Evolutionary conservation across 345 rosid species (phyloP).

Genomic region (Boechera stricta): DNA sequence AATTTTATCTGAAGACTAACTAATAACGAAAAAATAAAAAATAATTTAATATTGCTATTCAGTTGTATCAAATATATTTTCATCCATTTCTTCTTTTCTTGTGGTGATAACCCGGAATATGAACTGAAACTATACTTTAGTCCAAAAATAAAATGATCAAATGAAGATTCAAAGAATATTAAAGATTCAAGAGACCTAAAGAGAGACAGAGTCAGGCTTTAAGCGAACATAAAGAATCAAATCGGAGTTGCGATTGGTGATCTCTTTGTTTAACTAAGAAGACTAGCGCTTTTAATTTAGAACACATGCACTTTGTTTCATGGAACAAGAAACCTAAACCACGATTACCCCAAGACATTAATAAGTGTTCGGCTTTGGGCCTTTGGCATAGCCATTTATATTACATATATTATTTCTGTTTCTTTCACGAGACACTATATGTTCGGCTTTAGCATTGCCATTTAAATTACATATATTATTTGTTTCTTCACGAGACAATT

Average conservation of each 20-base stretch:
- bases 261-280: constrained; percentile 29
- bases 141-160: constrained; percentile 18
- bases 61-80: not conserved
- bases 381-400: not conserved
- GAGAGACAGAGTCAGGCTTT: constrained; percentile 38
- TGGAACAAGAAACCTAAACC: constrained; percentile 37
- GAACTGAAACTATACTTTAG: not conserved
- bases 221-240: constrained; percentile 38
- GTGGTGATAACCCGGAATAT: constrained; percentile 4
- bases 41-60: not conserved
- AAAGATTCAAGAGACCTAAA: constrained; percentile 31
- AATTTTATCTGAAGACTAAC: not conserved
- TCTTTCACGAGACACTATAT: not conserved
- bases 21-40: not conserved
- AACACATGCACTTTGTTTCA: constrained; percentile 43
- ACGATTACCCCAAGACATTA: constrained; percentile 22
- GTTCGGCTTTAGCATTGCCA: not conserved
- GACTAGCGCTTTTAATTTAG: constrained; percentile 9
- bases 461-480: not conserved
- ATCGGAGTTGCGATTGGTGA: constrained; percentile 31
- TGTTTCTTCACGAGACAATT: not conserved
- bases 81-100: constrained; percentile 22
- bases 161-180: constrained; percentile 36
- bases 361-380: not conserved
- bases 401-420: not conserved